These are phyloP conservation scores for Paxillus rubicundulus DNA, from an alignment of 768 basidiomycete species.

Conservation along the genomic window DNA sequence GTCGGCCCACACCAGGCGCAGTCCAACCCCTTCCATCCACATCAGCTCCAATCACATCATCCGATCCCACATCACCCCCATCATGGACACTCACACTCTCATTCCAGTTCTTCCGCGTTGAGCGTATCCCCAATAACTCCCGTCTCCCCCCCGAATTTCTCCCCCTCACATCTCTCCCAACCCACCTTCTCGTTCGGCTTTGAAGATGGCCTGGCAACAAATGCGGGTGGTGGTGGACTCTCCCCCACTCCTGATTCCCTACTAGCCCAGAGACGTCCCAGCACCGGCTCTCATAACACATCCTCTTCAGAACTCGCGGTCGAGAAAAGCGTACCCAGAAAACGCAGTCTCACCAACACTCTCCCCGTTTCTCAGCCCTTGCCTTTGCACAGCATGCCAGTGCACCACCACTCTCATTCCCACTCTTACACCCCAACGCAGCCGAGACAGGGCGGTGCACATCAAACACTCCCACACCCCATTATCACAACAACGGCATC, in stretches of 20 bases:
- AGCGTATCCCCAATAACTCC: slow-evolving; percentile 56
- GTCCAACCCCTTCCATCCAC: slow-evolving; percentile 53
- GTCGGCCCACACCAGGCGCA: slow-evolving; percentile 46
- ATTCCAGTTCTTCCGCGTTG: slow-evolving; percentile 15
- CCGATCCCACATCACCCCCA: slow-evolving; percentile 28
- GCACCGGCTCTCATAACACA: slow-evolving; percentile 36
- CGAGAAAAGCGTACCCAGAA: slow-evolving; percentile 57
- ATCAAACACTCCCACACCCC: slow-evolving; percentile 22
- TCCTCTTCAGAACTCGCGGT: slow-evolving; percentile 47
- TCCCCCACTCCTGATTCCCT: slow-evolving; percentile 28
- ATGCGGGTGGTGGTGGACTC: slow-evolving; percentile 21
- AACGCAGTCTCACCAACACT: slow-evolving; percentile 58
- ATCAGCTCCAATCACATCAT: slow-evolving; percentile 54
- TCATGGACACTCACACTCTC: slow-evolving; percentile 22
- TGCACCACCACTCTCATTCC: slow-evolving; percentile 28
- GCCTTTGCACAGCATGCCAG: slow-evolving; percentile 13
- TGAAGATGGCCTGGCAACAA: slow-evolving; percentile 33
- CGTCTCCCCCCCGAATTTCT: slow-evolving; percentile 46
- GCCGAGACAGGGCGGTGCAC: not conserved
- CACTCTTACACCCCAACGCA: slow-evolving; percentile 23
- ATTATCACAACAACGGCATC: slow-evolving; percentile 33
- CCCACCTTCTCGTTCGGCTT: slow-evolving; percentile 53
- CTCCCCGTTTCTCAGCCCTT: slow-evolving; percentile 34
- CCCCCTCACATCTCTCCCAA: slow-evolving; percentile 44
- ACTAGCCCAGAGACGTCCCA: slow-evolving; percentile 35